These are phyloP conservation scores for Physcia stellaris DNA, from an alignment of 495 filamentous ascomycete species.

Conservation along the genomic window DNA sequence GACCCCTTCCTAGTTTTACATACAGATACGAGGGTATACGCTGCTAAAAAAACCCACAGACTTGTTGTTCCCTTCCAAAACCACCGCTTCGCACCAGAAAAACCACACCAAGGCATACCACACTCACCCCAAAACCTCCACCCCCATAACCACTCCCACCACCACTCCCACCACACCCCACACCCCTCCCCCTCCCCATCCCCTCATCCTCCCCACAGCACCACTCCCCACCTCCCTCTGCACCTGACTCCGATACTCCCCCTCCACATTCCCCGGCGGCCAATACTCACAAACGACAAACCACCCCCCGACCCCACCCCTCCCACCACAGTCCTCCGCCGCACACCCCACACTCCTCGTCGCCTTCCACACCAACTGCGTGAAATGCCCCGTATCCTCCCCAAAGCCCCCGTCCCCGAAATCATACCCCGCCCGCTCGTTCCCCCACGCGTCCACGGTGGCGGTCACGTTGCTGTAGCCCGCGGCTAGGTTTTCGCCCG, in stretches of 20 bases:
- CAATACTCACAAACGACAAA: constrained; percentile 73
- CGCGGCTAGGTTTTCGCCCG: constrained; percentile 68
- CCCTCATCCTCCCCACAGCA: background rate
- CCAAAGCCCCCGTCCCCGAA: constrained; percentile 41
- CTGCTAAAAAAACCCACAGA: too few species aligned
- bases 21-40: too few species aligned
- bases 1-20: too few species aligned
- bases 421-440: constrained; percentile 47
- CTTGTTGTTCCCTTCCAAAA: too few species aligned
- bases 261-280: constrained; percentile 59
- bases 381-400: constrained; percentile 68
- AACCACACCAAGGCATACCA: too few species aligned
- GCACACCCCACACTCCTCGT: constrained; percentile 61
- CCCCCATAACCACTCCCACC: background rate
- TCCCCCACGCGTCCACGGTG: constrained; percentile 53
- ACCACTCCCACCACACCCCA: background rate
- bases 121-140: background rate
- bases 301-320: constrained; percentile 41
- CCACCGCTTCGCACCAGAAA: too few species aligned
- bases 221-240: background rate
- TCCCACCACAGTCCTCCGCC: constrained; percentile 39
- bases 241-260: constrained; percentile 41
- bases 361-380: constrained; percentile 67
- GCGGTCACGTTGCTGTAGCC: constrained; percentile 47
- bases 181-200: background rate